phyloP scores from a whole-genome alignment of 169 alveolate species.

The Nephromyces sp. region DNA sequence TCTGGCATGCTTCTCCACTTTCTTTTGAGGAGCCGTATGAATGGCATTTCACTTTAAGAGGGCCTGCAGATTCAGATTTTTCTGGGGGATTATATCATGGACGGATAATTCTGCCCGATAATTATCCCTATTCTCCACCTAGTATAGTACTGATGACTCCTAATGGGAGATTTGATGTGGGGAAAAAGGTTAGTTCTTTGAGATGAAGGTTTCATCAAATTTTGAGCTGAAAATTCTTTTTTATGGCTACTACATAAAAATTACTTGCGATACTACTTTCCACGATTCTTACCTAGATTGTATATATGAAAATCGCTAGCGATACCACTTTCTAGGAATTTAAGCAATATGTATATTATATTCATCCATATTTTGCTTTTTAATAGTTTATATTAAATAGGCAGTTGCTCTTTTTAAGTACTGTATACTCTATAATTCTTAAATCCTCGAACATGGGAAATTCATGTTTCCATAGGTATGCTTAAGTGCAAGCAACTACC shows the following conservation, averaged over 20 bases:
- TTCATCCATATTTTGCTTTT: too few relatives aligned
- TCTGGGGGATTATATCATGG: slow-evolving; percentile 87
- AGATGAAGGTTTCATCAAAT: not conserved
- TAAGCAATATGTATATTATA: too few relatives aligned
- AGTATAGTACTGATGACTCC: slow-evolving; percentile 67
- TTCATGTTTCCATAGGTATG: too few relatives aligned
- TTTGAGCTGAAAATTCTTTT: too few relatives aligned
- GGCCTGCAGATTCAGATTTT: slow-evolving; percentile 75
- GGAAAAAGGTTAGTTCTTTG: slow-evolving; percentile 49
- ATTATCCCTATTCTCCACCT: slow-evolving; percentile 87
- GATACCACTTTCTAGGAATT: not conserved
- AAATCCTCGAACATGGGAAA: too few relatives aligned
- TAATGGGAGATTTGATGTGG: slow-evolving; percentile 77
- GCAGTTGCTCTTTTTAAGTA: too few relatives aligned
- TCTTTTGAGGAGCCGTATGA: slow-evolving; percentile 69
- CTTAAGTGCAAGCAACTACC: slow-evolving; percentile 66
- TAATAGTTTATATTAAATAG: too few relatives aligned
- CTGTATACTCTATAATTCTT: too few relatives aligned
- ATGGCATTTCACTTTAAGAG: slow-evolving; percentile 79
- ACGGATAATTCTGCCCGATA: slow-evolving; percentile 71
- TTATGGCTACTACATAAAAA: not conserved
- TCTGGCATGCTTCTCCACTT: slow-evolving; percentile 36
- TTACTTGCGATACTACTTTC: not conserved
- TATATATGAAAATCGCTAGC: not conserved
- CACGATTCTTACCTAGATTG: not conserved